Evolutionary conservation across 257 asterid species (phyloP).

Genomic region (Avicennia marina): DNA sequence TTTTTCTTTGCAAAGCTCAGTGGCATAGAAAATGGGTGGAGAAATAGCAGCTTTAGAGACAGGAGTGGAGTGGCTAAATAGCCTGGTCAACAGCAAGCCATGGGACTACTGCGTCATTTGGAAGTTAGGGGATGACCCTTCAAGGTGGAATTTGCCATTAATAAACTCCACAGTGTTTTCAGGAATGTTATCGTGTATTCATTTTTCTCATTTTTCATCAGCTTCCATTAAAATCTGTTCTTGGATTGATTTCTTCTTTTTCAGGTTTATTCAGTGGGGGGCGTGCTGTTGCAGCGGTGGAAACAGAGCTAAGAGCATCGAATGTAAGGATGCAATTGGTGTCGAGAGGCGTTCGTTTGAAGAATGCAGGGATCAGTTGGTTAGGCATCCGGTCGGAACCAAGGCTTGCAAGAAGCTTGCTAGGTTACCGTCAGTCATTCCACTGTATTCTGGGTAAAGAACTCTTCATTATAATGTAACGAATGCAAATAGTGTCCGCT

Average conservation of each 20-base stretch:
- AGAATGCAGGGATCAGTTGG: conserved; percentile 50
- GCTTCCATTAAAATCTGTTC: no score
- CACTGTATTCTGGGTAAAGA: conserved; percentile 72
- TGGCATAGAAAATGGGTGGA: conserved; percentile 24
- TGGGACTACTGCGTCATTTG: conserved; percentile 86
- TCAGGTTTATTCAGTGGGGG: conserved; percentile 77
- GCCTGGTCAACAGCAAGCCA: conserved; percentile 39
- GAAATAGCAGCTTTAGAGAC: conserved; percentile 39
- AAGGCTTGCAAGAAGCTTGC: conserved; percentile 61
- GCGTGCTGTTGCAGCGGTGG: conserved; percentile 81
- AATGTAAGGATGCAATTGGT: conserved; percentile 36
- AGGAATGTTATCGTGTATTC: conserved; percentile 2
- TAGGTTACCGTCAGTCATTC: conserved; percentile 45
- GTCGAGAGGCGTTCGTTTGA: conserved; percentile 10
- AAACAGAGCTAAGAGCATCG: conserved; percentile 13
- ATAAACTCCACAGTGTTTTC: not conserved
- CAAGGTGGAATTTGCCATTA: conserved; percentile 36
- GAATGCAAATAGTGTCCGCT: not conserved
- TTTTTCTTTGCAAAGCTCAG: not conserved
- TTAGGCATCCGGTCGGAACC: conserved; percentile 46
- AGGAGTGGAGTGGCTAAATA: conserved; percentile 48
- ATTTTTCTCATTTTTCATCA: no score
- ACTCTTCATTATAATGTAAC: not conserved
- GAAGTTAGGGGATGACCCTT: conserved; percentile 81
- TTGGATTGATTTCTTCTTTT: conserved; percentile 12